phyloP scores from a whole-genome alignment of 495 filamentous ascomycete species.

The Aspergillus asperescens region DNA sequence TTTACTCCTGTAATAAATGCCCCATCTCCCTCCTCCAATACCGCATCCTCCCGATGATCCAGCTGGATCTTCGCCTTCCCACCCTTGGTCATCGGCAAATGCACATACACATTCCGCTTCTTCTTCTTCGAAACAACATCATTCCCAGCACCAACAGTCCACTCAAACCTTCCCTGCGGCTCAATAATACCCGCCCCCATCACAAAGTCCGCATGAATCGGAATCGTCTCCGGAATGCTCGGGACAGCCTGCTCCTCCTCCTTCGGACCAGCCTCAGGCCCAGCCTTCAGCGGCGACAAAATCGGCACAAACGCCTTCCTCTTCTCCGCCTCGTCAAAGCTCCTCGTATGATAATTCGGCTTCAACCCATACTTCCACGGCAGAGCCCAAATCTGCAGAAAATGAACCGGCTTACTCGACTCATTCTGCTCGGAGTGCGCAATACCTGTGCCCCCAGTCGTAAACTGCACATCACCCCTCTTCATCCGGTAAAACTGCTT shows the following conservation, averaged over 20 bases:
- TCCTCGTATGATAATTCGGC: conserved; percentile 65
- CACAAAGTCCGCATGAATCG: conserved; percentile 72
- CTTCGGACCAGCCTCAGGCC: conserved; percentile 48
- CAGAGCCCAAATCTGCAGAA: conserved; percentile 76
- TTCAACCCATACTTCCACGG: conserved; percentile 63
- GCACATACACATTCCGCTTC: conserved; percentile 67
- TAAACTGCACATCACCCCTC: conserved; percentile 78
- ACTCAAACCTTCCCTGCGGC: conserved; percentile 50
- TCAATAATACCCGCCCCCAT: conserved; percentile 67
- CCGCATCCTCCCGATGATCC: conserved; percentile 54
- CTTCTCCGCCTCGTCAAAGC: conserved; percentile 64
- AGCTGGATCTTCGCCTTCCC: conserved; percentile 63
- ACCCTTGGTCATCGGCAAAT: conserved; percentile 67
- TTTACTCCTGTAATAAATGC: conserved; percentile 56
- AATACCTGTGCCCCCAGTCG: conserved; percentile 71
- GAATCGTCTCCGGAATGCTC: conserved; percentile 57
- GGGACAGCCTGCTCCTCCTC: conserved; percentile 57
- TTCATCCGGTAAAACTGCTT: conserved; percentile 64
- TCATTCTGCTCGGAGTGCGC: conserved; percentile 74
- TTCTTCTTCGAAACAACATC: conserved; percentile 35
- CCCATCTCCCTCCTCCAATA: conserved; percentile 67
- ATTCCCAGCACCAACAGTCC: conserved; percentile 52
- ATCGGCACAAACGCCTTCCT: conserved; percentile 61
- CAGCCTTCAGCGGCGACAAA: conserved; percentile 63
- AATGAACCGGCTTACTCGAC: conserved; percentile 59